Conservation (phyloP, 2,329 filamentous ascomycete species). For the Verticillium tricorpus region DNA sequence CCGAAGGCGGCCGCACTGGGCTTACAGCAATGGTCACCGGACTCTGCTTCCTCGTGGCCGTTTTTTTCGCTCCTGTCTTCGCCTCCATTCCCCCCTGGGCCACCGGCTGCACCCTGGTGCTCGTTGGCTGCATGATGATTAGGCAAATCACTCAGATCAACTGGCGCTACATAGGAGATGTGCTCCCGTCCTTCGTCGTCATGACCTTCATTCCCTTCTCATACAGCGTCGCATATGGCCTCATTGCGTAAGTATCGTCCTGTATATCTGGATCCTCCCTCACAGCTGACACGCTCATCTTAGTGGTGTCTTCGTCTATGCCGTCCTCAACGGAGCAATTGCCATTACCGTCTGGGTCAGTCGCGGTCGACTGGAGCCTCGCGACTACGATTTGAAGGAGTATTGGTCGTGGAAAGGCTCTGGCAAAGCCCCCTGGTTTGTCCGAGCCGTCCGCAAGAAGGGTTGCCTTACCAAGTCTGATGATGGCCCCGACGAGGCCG, state of each 20-base stretch:
- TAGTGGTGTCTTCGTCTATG: slow-evolving; percentile 51
- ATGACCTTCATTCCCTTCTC: slow-evolving; percentile 73
- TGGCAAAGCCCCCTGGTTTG: slow-evolving; percentile 38
- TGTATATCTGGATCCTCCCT: no score
- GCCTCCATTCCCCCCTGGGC: slow-evolving; percentile 76
- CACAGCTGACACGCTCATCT: neutral
- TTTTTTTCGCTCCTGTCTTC: slow-evolving; percentile 74
- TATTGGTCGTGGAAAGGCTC: slow-evolving; percentile 51
- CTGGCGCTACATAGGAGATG: slow-evolving; percentile 72
- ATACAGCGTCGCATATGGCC: slow-evolving; percentile 73
- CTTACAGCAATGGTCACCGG: slow-evolving; percentile 67
- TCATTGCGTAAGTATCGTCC: slow-evolving; percentile 56
- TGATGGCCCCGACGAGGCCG: neutral
- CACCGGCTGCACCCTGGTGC: slow-evolving; percentile 67
- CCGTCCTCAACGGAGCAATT: slow-evolving; percentile 44
- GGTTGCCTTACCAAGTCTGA: slow-evolving; percentile 17
- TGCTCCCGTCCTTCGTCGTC: slow-evolving; percentile 70
- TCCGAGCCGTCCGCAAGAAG: slow-evolving; percentile 30
- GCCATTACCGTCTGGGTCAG: slow-evolving; percentile 39
- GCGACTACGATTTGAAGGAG: slow-evolving; percentile 50
- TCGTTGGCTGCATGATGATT: slow-evolving; percentile 76
- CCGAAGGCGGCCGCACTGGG: slow-evolving; percentile 69
- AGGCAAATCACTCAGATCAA: slow-evolving; percentile 71
- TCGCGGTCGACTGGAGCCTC: slow-evolving; percentile 37
- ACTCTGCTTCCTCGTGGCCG: slow-evolving; percentile 63